phyloP scores from a whole-genome alignment of 139 green algal species.

The Pseudopediastrum boryanum region DNA sequence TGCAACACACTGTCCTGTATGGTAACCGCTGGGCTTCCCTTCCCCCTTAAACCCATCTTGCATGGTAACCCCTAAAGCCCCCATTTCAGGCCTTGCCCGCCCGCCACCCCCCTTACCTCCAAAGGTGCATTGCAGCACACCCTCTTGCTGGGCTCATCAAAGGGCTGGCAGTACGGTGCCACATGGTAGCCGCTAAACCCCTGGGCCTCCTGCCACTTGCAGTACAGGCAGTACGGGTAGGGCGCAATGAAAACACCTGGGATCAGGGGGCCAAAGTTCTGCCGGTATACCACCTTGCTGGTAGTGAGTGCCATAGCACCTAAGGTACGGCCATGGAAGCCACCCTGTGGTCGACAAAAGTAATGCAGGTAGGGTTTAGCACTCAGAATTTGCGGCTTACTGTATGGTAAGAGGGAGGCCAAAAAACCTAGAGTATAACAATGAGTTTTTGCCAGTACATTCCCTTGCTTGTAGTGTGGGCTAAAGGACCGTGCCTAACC shows the following conservation, averaged over 20 bases:
- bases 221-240: constrained; percentile 91
- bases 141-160: constrained; percentile 48
- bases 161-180: constrained; percentile 51
- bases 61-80: constrained; percentile 48
- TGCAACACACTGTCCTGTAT: constrained; percentile 67
- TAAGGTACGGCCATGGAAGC: constrained; percentile 84
- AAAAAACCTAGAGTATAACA: too few relatives aligned
- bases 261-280: constrained; percentile 77
- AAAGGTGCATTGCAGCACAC: constrained; percentile 69
- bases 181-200: constrained; percentile 53
- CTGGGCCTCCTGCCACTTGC: constrained; percentile 57
- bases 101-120: constrained; percentile 33
- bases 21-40: constrained; percentile 44
- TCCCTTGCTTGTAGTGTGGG: too few relatives aligned
- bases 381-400: too few relatives aligned
- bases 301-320: constrained; percentile 82
- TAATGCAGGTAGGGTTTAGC: too few relatives aligned
- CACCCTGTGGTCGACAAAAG: constrained; percentile 64
- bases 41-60: constrained; percentile 56
- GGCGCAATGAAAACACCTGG: constrained; percentile 64
- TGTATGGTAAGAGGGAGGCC: too few relatives aligned
- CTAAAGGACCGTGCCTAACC: too few relatives aligned
- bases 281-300: constrained; percentile 63
- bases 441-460: too few relatives aligned
- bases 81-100: too few relatives aligned